Evolutionary conservation across 2,329 filamentous ascomycete genomes (phyloP).

Genomic region (Leptosphaerulina australis): DNA sequence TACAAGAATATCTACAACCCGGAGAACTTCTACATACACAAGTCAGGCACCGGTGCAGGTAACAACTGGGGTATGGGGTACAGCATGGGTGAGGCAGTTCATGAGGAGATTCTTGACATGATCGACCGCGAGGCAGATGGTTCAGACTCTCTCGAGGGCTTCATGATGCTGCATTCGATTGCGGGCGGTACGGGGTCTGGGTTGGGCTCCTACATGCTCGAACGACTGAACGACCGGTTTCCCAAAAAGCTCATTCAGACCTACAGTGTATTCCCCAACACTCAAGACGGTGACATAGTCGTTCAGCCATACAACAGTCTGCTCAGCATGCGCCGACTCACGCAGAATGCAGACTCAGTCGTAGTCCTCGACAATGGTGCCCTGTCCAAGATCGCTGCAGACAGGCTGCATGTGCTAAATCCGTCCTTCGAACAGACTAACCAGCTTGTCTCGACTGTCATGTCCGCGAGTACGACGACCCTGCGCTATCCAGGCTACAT

Average conservation of each 20-base stretch:
- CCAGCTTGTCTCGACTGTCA: slow-evolving; percentile 91
- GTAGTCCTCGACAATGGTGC: slow-evolving; percentile 97
- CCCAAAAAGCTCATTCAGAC: slow-evolving; percentile 99
- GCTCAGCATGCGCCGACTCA: slow-evolving; percentile 85
- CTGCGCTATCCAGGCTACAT: slow-evolving; percentile 98
- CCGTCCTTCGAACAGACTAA: slow-evolving; percentile 98
- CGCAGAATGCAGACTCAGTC: slow-evolving; percentile 96
- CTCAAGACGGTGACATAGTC: slow-evolving; percentile 86
- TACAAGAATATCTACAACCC: slow-evolving; percentile 99
- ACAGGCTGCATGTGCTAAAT: slow-evolving; percentile 91
- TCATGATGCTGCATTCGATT: slow-evolving; percentile 99
- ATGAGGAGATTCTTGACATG: slow-evolving; percentile 99
- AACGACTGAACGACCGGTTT: slow-evolving; percentile 94
- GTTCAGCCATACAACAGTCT: slow-evolving; percentile 99
- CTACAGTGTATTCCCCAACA: slow-evolving; percentile 97
- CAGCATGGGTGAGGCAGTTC: slow-evolving; percentile 85
- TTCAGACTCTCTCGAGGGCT: slow-evolving; percentile 95
- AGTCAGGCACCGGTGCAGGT: slow-evolving; percentile 89
- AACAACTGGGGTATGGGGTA: slow-evolving; percentile 99
- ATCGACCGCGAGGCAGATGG: slow-evolving; percentile 98
- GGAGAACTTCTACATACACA: slow-evolving; percentile 97
- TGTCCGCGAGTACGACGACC: slow-evolving; percentile 97
- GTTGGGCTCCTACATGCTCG: slow-evolving; percentile 91
- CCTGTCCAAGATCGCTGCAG: slow-evolving; percentile 88
- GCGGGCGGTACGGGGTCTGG: slow-evolving; percentile 96